Percentiles rank a stretch among this genome's conserved stretches.
Evolutionary conservation across 2,329 filamentous ascomycete genomes (phyloP).

Genomic region (Penicillium hesseltinei): DNA sequence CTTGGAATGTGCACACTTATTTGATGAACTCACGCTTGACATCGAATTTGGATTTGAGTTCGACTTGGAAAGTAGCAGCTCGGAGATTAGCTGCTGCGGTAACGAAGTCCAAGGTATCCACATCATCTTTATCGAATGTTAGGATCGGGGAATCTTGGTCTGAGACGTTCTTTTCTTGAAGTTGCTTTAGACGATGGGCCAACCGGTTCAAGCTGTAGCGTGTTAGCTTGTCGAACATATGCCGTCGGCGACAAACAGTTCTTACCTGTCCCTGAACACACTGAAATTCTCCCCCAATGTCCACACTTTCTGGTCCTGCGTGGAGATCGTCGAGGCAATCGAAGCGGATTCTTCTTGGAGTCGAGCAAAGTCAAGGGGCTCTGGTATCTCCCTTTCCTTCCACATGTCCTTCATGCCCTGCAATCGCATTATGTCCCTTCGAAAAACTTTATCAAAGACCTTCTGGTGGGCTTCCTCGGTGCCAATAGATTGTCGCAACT

Average conservation of each 20-base stretch:
- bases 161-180: slow-evolving; percentile 54
- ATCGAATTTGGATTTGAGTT: slow-evolving; percentile 86
- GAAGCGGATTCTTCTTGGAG: slow-evolving; percentile 55
- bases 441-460: slow-evolving; percentile 92
- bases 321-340: slow-evolving; percentile 54
- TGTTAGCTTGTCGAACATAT: slow-evolving; percentile 11
- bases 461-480: slow-evolving; percentile 72
- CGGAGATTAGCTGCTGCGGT: slow-evolving; percentile 85
- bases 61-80: slow-evolving; percentile 84
- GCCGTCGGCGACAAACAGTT: background rate
- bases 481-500: slow-evolving; percentile 77
- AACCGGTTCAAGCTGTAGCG: slow-evolving; percentile 64
- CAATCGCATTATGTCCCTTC: slow-evolving; percentile 76
- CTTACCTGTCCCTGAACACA: slow-evolving; percentile 75
- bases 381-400: slow-evolving; percentile 75
- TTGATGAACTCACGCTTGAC: slow-evolving; percentile 65
- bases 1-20: background rate
- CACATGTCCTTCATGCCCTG: slow-evolving; percentile 94
- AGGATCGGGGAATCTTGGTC: slow-evolving; percentile 57
- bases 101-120: slow-evolving; percentile 93
- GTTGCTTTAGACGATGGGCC: slow-evolving; percentile 67
- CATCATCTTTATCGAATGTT: slow-evolving; percentile 94
- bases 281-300: slow-evolving; percentile 76
- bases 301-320: slow-evolving; percentile 76
- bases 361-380: slow-evolving; percentile 67